phyloP scores from a whole-genome alignment of 2,329 filamentous ascomycete genomes.

The Aspergillus tubingensis region DNA sequence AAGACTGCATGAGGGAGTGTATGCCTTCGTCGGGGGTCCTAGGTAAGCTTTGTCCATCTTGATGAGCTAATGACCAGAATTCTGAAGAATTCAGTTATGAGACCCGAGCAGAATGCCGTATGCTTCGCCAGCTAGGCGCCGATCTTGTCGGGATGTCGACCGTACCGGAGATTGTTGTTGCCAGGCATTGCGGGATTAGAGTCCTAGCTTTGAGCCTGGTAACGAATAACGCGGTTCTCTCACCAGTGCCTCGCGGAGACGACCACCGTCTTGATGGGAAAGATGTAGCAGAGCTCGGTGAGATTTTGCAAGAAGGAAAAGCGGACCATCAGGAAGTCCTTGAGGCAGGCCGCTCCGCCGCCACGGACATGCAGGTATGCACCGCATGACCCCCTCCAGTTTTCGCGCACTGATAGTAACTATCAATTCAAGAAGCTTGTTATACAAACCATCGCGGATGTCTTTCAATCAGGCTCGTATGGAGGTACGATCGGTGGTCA shows the following conservation, averaged over 20 bases:
- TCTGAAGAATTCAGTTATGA: conserved; percentile 53
- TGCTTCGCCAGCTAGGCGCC: conserved; percentile 62
- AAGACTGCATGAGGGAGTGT: conserved; percentile 64
- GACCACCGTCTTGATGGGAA: conserved; percentile 55
- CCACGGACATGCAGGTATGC: conserved; percentile 63
- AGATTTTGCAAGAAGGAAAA: conserved; percentile 59
- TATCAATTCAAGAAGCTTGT: conserved; percentile 37
- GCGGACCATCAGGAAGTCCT: conserved; percentile 68
- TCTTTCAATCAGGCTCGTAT: conserved; percentile 25
- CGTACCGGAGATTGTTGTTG: conserved; percentile 68
- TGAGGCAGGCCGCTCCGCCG: conserved; percentile 61
- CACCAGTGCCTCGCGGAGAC: conserved; percentile 61
- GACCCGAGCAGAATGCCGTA: conserved; percentile 65
- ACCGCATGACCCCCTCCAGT: not conserved
- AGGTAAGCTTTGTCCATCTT: conserved; percentile 47
- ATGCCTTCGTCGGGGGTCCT: conserved; percentile 65
- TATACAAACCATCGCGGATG: conserved; percentile 32
- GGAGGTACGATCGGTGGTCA: not conserved
- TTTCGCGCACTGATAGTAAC: conserved; percentile 21
- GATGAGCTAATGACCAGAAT: not conserved
- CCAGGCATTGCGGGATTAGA: conserved; percentile 63
- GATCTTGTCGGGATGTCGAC: conserved; percentile 73
- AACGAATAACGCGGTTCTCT: conserved; percentile 64
- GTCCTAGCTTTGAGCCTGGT: conserved; percentile 67
- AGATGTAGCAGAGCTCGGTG: conserved; percentile 53